Percentiles rank a stretch among this genome's conserved stretches.
Conservation (phyloP, 2,329 filamentous ascomycete genomes). For the Elsinoe necatrix region DNA sequence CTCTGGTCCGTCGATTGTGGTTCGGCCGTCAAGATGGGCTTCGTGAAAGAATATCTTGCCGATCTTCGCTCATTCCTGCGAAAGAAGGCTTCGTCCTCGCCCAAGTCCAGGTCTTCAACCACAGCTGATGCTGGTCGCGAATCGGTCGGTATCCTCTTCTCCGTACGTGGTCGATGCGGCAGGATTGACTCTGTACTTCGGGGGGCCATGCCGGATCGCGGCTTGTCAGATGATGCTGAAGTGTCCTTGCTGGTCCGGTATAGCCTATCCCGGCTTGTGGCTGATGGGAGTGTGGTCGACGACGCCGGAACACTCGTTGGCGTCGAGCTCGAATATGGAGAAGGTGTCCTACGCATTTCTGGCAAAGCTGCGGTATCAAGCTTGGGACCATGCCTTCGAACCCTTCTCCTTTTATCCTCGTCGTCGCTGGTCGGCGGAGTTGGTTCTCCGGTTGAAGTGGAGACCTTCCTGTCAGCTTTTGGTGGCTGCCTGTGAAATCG, state of each 20-base stretch:
- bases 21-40: constrained; percentile 1
- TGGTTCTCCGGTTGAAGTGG: constrained; percentile 20
- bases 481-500: constrained; percentile 25
- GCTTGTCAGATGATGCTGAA: not conserved
- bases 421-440: constrained; percentile 34
- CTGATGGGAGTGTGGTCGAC: constrained; percentile 40
- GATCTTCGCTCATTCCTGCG: constrained; percentile 29
- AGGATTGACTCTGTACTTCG: constrained; percentile 25
- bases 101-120: constrained; percentile 28
- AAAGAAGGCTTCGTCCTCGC: constrained; percentile 24
- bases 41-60: constrained; percentile 32
- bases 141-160: not conserved
- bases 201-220: constrained; percentile 15
- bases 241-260: not conserved
- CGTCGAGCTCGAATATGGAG: constrained; percentile 39
- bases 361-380: constrained; percentile 30
- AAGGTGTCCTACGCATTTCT: constrained; percentile 35
- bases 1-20: constrained; percentile 24
- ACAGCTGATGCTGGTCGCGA: constrained; percentile 16
- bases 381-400: constrained; percentile 23
- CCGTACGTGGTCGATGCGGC: constrained; percentile 16
- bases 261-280: constrained; percentile 16
- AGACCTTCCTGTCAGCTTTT: constrained; percentile 55
- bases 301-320: constrained; percentile 32
- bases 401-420: constrained; percentile 24